phyloP scores from a whole-genome alignment of 2,329 filamentous ascomycete species.

The Fusarium temperatum region DNA sequence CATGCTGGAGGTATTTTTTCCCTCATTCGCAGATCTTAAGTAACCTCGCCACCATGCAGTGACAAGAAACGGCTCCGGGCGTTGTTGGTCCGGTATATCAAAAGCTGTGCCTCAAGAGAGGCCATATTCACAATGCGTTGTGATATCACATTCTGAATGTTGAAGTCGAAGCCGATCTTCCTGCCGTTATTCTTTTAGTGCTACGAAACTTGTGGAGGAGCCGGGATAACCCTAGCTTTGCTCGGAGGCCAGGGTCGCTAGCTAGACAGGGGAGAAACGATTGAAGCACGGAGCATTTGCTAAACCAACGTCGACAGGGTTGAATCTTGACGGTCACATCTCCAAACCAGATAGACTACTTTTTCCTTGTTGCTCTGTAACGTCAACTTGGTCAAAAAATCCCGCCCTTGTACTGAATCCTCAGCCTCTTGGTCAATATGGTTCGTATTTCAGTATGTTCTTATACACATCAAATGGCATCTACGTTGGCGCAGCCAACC shows the following conservation, averaged over 20 bases:
- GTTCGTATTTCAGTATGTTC: not conserved
- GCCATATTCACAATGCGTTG: constrained; percentile 16
- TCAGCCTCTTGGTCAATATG: not conserved
- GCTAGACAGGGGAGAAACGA: constrained; percentile 39
- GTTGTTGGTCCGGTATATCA: constrained; percentile 9
- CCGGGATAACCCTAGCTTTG: constrained; percentile 43
- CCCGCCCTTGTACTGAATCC: not conserved
- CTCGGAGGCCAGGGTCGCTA: constrained; percentile 35
- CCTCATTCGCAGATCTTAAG: constrained; percentile 22
- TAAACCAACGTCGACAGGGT: constrained; percentile 40
- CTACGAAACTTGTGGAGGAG: constrained; percentile 41
- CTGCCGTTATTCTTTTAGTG: constrained; percentile 36
- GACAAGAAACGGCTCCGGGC: not conserved
- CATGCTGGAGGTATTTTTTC: constrained; percentile 32
- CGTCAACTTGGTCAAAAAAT: not conserved
- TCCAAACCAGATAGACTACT: constrained; percentile 2
- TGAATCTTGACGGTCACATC: constrained; percentile 14
- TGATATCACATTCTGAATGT: constrained; percentile 18
- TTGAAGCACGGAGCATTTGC: constrained; percentile 42
- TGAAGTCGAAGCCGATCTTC: constrained; percentile 35
- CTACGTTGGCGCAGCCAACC: no score
- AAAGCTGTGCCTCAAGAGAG: not conserved
- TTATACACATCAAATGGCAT: not conserved
- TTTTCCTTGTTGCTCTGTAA: not conserved
- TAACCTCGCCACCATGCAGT: constrained; percentile 26